Evolutionary conservation across 164 flowering plant genomes (phyloP), one percentile per base, ranked within the genome.

Genomic region (Litsea cubeba): DNA sequence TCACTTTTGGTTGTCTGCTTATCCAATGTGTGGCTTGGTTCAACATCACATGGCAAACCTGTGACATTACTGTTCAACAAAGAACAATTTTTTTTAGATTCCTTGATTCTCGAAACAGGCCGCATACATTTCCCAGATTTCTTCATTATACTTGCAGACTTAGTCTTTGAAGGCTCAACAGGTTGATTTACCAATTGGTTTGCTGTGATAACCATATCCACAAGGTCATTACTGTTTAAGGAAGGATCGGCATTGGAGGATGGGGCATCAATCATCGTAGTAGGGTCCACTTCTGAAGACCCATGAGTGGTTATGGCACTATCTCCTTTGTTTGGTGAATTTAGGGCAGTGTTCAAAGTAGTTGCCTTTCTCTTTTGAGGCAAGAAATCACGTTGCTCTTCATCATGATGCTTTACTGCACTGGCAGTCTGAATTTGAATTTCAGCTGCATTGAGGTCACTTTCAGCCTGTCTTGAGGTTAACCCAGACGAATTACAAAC

Each of bases 311-410:
- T 65, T 15, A n/a, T n/a, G 28, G 62, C 46, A 57, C 70, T 22
- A 20, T 71, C 30, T 72, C 68, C 71, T 68, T 69, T 65, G 72
- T 72, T 83, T 62, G 71, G 81, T 65, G 83, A 81, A 74, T 72
- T 79, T 60, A 79, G 62, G 67, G 76, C 74, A 71, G 67, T 50
- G 75, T n/a, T 69, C 46, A 84, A 81, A 70, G 57, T 63, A 71
- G 75, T 70, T 32, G 30, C 60, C 67, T 77, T 79, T 73, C 85
- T 80, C 75, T 86, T 88, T 28, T 76, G 84, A 58, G 88, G 81
- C 71, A 77, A 75, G 3, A 65, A 32, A 69, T 70, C 62, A 65
- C 25, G 35, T 74, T 68, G 69, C 12, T 54, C 81, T 32, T 74
- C 82, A 20, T 70, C 79, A 65, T 54, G 63, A 72, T 51, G 71